Evolutionary conservation across 257 asterid species (phyloP).

Genomic region (Marsdenia floribunda): DNA sequence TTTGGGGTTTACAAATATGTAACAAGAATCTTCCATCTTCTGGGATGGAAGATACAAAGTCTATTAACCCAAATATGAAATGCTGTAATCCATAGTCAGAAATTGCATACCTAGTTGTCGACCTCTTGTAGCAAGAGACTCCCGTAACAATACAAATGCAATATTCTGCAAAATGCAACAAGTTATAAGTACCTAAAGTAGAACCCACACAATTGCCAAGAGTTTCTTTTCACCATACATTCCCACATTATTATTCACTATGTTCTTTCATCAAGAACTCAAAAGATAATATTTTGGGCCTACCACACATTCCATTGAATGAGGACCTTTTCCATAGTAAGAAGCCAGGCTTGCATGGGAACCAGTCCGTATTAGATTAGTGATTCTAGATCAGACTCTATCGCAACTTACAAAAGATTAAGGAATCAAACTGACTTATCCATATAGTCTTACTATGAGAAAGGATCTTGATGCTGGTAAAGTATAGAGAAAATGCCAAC

Average conservation of each 20-base stretch:
- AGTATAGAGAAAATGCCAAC: not conserved
- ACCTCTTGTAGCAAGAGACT: conserved; percentile 45
- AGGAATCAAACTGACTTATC: not conserved
- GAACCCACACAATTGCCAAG: not conserved
- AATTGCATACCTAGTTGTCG: conserved; percentile 41
- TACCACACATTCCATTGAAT: not conserved
- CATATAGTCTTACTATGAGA: not conserved
- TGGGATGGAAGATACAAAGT: not conserved
- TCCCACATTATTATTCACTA: not conserved
- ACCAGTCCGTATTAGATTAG: not conserved
- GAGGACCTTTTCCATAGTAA: not conserved
- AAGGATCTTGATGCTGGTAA: not conserved
- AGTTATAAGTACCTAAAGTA: conserved; percentile 11
- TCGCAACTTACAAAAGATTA: not conserved
- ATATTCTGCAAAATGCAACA: conserved; percentile 60
- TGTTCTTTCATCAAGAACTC: not conserved
- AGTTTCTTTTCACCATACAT: not conserved
- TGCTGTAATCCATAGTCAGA: not conserved
- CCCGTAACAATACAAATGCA: conserved; percentile 73
- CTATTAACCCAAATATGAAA: not conserved
- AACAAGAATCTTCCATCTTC: not conserved
- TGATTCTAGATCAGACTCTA: not conserved
- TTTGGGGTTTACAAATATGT: not conserved
- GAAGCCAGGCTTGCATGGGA: not conserved
- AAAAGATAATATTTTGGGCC: not conserved